phyloP scores from a whole-genome alignment of 345 rosid genomes.

The Theobroma cacao region DNA sequence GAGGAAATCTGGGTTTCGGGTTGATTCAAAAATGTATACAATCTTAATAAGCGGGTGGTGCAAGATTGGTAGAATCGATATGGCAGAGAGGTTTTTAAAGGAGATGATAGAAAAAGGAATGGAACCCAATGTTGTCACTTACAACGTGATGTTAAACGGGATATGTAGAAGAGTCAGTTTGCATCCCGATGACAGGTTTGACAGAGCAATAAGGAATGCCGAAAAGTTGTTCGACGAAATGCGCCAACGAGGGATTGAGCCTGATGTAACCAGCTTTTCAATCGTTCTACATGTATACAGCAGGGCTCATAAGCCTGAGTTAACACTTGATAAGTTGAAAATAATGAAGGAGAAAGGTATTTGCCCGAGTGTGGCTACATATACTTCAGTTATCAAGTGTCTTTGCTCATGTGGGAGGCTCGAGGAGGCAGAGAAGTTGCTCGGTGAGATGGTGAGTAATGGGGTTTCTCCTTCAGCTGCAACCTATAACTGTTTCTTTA shows the following conservation, averaged over 20 bases:
- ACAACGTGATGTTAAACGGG: conserved; percentile 74
- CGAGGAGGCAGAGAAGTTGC: conserved; percentile 64
- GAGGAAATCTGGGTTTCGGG: conserved; percentile 38
- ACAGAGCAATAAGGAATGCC: conserved; percentile 52
- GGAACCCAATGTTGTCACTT: conserved; percentile 68
- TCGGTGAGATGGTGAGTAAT: conserved; percentile 56
- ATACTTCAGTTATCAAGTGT: conserved; percentile 78
- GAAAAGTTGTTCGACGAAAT: conserved; percentile 87
- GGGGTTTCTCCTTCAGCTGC: conserved; percentile 62
- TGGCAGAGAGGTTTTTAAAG: conserved; percentile 64
- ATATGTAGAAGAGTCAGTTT: conserved; percentile 73
- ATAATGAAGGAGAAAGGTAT: conserved; percentile 68
- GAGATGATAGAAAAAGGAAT: conserved; percentile 70
- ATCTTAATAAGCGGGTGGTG: conserved; percentile 81
- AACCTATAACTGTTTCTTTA: conserved; percentile 80
- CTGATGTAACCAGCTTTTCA: conserved; percentile 75
- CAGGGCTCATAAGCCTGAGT: conserved; percentile 74
- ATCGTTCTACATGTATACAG: conserved; percentile 78
- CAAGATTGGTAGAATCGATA: conserved; percentile 62
- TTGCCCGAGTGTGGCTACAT: conserved; percentile 54
- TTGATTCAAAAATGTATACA: conserved; percentile 54
- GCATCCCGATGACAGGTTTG: conserved; percentile 68
- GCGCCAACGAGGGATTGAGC: conserved; percentile 71
- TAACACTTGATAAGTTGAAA: conserved; percentile 68
- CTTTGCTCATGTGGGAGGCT: conserved; percentile 75